Evolutionary conservation across 2,329 filamentous ascomycete genomes (phyloP).

Genomic region (Lachnellula willkommii): DNA sequence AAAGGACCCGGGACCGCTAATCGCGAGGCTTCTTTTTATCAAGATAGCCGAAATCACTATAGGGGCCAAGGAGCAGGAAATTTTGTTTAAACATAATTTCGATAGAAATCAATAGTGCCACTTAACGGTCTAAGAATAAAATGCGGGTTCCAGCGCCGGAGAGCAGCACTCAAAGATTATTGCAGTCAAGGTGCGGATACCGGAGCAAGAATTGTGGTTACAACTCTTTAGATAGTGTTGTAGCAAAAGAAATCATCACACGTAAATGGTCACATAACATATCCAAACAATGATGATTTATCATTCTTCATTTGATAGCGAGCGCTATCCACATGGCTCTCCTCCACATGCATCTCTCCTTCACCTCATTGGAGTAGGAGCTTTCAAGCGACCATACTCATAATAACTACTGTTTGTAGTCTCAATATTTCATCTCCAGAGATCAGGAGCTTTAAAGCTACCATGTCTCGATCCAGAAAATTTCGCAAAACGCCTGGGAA

Average conservation of each 20-base stretch:
- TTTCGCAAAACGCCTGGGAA: conserved; percentile 27
- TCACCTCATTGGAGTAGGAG: conserved; percentile 21
- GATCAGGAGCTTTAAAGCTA: conserved; percentile 34
- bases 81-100: too few species aligned
- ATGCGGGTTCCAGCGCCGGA: too few species aligned
- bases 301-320: background rate
- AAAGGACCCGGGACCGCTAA: too few species aligned
- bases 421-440: conserved; percentile 10
- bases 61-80: too few species aligned
- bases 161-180: too few species aligned
- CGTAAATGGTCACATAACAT: background rate
- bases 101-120: too few species aligned
- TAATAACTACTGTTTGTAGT: conserved; percentile 8
- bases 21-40: too few species aligned
- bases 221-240: too few species aligned
- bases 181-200: too few species aligned
- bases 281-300: background rate
- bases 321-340: background rate
- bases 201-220: too few species aligned
- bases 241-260: background rate
- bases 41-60: too few species aligned
- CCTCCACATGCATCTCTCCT: background rate
- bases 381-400: conserved; percentile 32
- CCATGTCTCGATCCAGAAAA: conserved; percentile 25
- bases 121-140: too few species aligned